Evolutionary conservation across 2,329 filamentous ascomycete species (phyloP), one percentile per base, ranked within the genome.

Genomic region (Pseudocercospora fijiensis): DNA sequence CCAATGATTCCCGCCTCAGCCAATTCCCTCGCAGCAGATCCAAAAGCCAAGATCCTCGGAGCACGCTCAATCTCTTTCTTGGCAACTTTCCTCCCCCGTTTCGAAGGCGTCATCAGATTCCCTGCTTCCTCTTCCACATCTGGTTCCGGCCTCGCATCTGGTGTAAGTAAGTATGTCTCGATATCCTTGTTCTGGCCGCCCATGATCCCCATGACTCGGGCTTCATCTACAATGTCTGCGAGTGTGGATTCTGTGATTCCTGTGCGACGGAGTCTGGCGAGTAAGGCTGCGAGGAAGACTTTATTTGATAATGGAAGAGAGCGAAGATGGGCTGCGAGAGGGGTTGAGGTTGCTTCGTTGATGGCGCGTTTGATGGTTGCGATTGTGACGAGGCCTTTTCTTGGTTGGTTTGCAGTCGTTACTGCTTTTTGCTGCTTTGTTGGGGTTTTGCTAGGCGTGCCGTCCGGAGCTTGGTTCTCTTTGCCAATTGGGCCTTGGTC

Each of bases 351-450:
- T 4, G 94, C 93, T 79, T 99, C 95, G 72, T 90, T 91, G 77
- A 99, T 98, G 37, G 95, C 95, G 74, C 91, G 88, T 77, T 96
- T 96, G 76, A 98, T 90, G 3, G 92, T 97, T 58, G 90, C 88
- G 73, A 98, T 97, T 0, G 92, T 97, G 45, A 99, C 95, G 58
- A 88, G 85, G 37, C 75, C 76, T 73, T 78, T 80, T 58, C 77
- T 79, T 1, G 53, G 8, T 61, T 58, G 43, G 37, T 61, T 55
- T 61, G 67, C 18, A 16, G 72, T 73, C 22, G 73, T 79, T 65
- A 67, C 67, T 26, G 57, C 30, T 53, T 63, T 45, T 30, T 76
- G 78, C 66, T 76, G 75, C 45, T 75, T 71, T 30, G 75, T 74
- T 20, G 77, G 76, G 16, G 76, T 80, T 70, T 88, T 90, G 78